These are phyloP conservation scores for Arachnomyces sp. DNA, from an alignment of 2,329 filamentous ascomycete species.

Conservation along the genomic window DNA sequence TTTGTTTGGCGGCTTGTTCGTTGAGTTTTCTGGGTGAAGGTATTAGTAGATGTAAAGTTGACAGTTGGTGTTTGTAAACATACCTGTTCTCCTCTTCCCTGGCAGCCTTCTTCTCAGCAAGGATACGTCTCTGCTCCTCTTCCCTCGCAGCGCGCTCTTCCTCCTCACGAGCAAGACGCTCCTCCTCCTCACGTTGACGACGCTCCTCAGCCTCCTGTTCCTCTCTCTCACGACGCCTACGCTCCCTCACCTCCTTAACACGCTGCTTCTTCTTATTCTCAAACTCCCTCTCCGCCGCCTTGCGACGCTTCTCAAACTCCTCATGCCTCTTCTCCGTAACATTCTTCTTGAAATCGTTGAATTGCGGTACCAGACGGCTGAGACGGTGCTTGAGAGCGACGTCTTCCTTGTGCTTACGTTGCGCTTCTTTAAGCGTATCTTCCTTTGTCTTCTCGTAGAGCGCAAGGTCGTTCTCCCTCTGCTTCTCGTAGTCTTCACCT, in stretches of 20 bases:
- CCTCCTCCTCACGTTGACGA: slow-evolving; percentile 71
- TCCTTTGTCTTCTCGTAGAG: slow-evolving; percentile 72
- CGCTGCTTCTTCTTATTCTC: slow-evolving; percentile 83
- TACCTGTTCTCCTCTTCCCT: slow-evolving; percentile 53
- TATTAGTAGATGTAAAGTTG: slow-evolving; percentile 24
- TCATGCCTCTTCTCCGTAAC: slow-evolving; percentile 82
- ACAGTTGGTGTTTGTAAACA: slow-evolving; percentile 21
- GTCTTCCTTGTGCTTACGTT: slow-evolving; percentile 84
- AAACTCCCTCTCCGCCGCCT: slow-evolving; percentile 83
- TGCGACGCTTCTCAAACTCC: slow-evolving; percentile 91
- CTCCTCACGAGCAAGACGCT: slow-evolving; percentile 70
- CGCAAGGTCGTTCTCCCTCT: slow-evolving; percentile 67
- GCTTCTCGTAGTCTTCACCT: slow-evolving; percentile 71
- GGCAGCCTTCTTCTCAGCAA: slow-evolving; percentile 61
- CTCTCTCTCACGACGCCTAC: slow-evolving; percentile 69
- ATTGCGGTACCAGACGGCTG: slow-evolving; percentile 70
- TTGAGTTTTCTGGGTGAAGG: slow-evolving; percentile 51
- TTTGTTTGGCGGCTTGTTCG: slow-evolving; percentile 57
- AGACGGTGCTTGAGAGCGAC: slow-evolving; percentile 92
- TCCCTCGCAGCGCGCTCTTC: slow-evolving; percentile 73
- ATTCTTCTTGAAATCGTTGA: slow-evolving; percentile 72
- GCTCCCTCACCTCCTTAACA: slow-evolving; percentile 80
- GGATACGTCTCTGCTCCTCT: slow-evolving; percentile 66
- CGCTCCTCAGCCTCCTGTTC: slow-evolving; percentile 80
- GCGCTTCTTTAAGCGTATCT: slow-evolving; percentile 68